Conservation (phyloP, 106 monocot genomes). For the Dendrobium catenatum region DNA sequence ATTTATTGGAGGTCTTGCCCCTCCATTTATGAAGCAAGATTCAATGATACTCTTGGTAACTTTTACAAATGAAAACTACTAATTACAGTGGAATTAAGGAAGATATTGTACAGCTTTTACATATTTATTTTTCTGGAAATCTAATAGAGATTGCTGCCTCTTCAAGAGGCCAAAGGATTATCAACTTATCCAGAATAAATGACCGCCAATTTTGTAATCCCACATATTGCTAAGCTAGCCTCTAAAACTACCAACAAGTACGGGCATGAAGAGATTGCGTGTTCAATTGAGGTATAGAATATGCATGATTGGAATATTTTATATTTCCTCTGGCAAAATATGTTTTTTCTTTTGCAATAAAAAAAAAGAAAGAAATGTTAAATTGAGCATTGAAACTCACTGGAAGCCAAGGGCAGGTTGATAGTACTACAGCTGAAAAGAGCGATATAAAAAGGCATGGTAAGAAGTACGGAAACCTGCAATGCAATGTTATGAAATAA, state of each 20-base stretch:
- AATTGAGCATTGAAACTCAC: constrained; percentile 3
- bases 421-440: constrained; percentile 1
- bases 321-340: background rate
- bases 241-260: background rate
- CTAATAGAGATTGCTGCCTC: too few species aligned
- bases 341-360: background rate
- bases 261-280: background rate
- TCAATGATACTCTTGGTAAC: too few species aligned
- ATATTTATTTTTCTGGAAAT: too few species aligned
- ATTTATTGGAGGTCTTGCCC: too few species aligned
- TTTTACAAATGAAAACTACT: too few species aligned
- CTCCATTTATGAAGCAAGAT: too few species aligned
- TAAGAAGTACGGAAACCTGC: constrained; percentile 16
- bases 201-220: too few species aligned
- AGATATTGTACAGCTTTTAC: too few species aligned
- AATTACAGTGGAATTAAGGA: too few species aligned
- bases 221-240: too few species aligned
- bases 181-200: too few species aligned
- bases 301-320: background rate
- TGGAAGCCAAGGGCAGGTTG: constrained; percentile 7
- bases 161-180: too few species aligned
- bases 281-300: background rate
- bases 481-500: background rate
- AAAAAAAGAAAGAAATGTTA: background rate
- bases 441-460: constrained; percentile 12